phyloP scores from a whole-genome alignment of 257 asterid genomes.

The Fraxinus cuspidata region DNA sequence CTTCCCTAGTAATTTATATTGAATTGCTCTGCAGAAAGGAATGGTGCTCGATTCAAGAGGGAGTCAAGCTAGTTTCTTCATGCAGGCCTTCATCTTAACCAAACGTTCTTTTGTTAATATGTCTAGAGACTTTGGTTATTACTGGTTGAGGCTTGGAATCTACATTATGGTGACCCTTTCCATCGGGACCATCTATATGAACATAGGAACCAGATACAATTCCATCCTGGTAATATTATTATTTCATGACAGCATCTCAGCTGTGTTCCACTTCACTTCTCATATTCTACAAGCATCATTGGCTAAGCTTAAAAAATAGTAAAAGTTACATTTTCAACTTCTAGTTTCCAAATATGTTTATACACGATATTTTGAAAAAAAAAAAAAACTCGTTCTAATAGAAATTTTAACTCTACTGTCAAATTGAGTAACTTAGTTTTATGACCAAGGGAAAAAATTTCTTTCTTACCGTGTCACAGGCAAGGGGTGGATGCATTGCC shows the following conservation, averaged over 20 bases:
- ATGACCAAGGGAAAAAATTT: neutral
- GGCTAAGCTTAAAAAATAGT: neutral
- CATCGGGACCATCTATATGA: constrained; percentile 90
- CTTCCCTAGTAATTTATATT: neutral
- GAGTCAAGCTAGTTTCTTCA: constrained; percentile 93
- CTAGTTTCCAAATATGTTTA: no score
- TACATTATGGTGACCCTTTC: constrained; percentile 87
- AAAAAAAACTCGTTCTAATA: no score
- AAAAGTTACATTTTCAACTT: neutral
- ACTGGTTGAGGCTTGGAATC: constrained; percentile 95
- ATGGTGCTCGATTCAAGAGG: constrained; percentile 94
- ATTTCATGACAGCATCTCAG: neutral
- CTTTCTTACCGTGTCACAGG: constrained; percentile 42
- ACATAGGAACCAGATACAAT: constrained; percentile 86
- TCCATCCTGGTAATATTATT: constrained; percentile 68
- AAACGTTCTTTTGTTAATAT: constrained; percentile 87
- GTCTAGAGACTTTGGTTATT: constrained; percentile 98
- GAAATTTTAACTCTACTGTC: no score
- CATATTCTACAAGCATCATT: neutral
- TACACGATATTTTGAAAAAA: no score
- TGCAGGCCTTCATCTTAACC: constrained; percentile 86
- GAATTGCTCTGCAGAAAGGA: constrained; percentile 65
- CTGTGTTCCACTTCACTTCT: neutral
- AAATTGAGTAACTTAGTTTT: neutral
- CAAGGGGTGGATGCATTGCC: constrained; percentile 94